Evolutionary conservation across 78 protist species (phyloP), one percentile per base, ranked within the genome.

Genomic region (Dictyostelium purpureum): DNA sequence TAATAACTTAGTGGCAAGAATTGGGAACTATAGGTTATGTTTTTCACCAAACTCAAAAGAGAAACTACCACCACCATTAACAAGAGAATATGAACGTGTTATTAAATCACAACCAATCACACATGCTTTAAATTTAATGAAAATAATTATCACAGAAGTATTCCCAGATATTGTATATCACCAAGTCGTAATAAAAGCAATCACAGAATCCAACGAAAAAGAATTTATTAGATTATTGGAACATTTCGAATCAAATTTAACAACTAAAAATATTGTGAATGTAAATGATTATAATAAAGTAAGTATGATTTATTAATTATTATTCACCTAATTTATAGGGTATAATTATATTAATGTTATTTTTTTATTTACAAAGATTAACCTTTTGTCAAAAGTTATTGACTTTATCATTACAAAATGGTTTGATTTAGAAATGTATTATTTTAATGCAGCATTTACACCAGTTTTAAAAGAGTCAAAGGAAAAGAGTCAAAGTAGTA

Each of bases 11-110:
- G 26, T 57, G 43, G 45, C 37, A 73, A 31, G 92, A 26, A n/a
- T 85, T 19, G 45, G 74, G 24, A 49, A 85, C 37, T 85, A 85
- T 45, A 35, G 92, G 6, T 38, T 73, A 4, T 85, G 92, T 45
- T 85, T 73, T 42, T 28, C 79, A 45, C 80, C 75, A 42, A 18
- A 14, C 31, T 4, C 18, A n/a, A 45, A 37, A 31, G 73, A 61
- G 40, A 40, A 83, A 33, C 31, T 40, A 26, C 38, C 51, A 24
- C 35, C 66, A n/a, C 59, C 70, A 24, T 28, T 43, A 73, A 33
- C 61, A 75, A 28, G n/a, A 70, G 54, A 35, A 38, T 24, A 76
- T 37, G 45, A 76, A 52, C 49, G 73, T n/a, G 6, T 47, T 0
- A 70, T 69, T 38, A 42, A 42, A 69, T 40, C 76, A n/a, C 18